Percentiles rank a stretch among this genome's conserved stretches.
Conservation (phyloP, 2,329 filamentous ascomycete genomes). For the Stenocarpella maydis region DNA sequence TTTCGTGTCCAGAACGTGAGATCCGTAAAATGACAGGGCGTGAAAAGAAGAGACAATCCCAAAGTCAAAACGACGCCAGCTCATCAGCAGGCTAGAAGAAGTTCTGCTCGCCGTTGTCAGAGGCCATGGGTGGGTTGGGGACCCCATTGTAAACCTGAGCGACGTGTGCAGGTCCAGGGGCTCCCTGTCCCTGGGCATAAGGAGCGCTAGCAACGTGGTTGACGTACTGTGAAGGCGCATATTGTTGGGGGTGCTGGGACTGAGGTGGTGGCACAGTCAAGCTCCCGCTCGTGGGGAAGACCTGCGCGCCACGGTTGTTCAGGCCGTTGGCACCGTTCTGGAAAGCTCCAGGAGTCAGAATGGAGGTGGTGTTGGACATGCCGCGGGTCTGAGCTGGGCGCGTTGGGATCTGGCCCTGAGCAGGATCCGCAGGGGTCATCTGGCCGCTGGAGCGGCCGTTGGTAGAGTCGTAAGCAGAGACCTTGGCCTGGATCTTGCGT, state of each 20-base stretch:
- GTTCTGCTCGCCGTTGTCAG: constrained; percentile 37
- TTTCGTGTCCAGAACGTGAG: constrained; percentile 30
- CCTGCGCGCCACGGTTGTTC: constrained; percentile 38
- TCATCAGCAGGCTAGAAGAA: constrained; percentile 39
- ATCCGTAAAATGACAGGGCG: constrained; percentile 25
- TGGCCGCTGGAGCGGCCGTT: constrained; percentile 57
- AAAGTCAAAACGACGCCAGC: neutral
- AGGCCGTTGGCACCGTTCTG: constrained; percentile 45
- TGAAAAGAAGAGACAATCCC: constrained; percentile 10
- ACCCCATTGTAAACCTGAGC: constrained; percentile 40
- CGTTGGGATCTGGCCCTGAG: constrained; percentile 62
- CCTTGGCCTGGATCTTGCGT: constrained; percentile 91
- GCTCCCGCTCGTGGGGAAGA: constrained; percentile 36
- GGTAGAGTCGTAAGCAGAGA: constrained; percentile 65
- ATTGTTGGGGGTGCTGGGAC: constrained; percentile 39
- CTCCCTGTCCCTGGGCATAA: constrained; percentile 27
- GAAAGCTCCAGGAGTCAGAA: constrained; percentile 46
- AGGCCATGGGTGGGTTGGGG: constrained; percentile 34
- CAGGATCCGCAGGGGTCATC: constrained; percentile 60
- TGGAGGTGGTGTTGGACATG: constrained; percentile 50
- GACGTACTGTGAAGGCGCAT: constrained; percentile 33
- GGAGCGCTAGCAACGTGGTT: constrained; percentile 27
- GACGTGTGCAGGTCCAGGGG: constrained; percentile 31
- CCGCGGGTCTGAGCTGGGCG: constrained; percentile 54
- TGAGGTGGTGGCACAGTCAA: constrained; percentile 38